Evolutionary conservation across 257 asterid species (phyloP).

Genomic region (Fraxinus americana): DNA sequence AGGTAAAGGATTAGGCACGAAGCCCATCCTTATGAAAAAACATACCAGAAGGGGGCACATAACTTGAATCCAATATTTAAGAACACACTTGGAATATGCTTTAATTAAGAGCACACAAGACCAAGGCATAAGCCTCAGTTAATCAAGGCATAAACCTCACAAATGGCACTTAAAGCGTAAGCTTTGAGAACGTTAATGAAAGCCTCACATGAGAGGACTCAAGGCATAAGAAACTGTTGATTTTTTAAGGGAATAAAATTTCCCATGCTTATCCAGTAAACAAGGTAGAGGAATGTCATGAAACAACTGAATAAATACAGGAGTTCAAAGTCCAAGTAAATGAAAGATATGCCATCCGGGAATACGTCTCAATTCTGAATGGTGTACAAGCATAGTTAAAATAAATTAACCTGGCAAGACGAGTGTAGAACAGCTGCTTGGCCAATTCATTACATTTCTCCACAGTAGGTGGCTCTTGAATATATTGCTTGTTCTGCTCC

Average conservation of each 20-base stretch:
- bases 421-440: slow-evolving; percentile 65
- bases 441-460: slow-evolving; percentile 61
- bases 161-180: background rate
- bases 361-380: background rate
- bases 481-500: slow-evolving; percentile 67
- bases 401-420: slow-evolving; percentile 62
- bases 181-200: background rate
- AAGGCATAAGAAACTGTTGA: background rate
- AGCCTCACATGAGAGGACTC: background rate
- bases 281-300: background rate
- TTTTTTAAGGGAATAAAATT: background rate
- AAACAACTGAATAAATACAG: background rate
- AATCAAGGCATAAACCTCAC: background rate
- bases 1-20: too few relatives aligned
- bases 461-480: slow-evolving; percentile 65
- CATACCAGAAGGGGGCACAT: background rate
- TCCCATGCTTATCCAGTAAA: background rate
- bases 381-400: background rate
- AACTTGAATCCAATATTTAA: background rate
- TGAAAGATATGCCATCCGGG: background rate
- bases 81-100: background rate
- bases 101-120: background rate
- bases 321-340: background rate
- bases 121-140: background rate
- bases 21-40: too few relatives aligned